Conservation (phyloP, 768 basidiomycete genomes). For the Phaeotremella fagi region DNA sequence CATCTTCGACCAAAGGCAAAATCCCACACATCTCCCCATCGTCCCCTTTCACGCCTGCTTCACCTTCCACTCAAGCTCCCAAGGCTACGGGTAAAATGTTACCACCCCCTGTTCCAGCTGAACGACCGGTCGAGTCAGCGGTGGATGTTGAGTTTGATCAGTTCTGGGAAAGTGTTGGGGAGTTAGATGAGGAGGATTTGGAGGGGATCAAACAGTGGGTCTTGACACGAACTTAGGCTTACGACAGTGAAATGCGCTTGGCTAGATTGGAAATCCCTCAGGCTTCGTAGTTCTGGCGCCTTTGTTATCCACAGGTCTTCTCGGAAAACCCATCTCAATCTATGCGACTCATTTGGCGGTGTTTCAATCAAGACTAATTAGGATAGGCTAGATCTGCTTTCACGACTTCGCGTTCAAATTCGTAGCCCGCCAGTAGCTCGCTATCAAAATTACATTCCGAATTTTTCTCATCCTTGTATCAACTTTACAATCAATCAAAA, state of each 20-base stretch:
- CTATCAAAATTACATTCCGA: no score
- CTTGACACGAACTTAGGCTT: not conserved
- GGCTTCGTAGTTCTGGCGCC: no score
- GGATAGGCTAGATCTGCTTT: no score
- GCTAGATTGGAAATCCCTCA: not conserved
- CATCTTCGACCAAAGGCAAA: conserved; percentile 7
- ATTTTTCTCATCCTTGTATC: no score
- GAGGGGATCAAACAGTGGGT: conserved; percentile 37
- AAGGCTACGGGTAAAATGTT: conserved; percentile 8
- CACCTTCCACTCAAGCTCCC: conserved; percentile 29
- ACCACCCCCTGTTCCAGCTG: conserved; percentile 4
- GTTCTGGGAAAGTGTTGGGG: conserved; percentile 44
- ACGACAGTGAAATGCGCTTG: not conserved
- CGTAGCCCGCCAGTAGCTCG: no score
- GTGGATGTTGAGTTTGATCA: conserved; percentile 52
- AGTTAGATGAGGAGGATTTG: conserved; percentile 45
- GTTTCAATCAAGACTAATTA: no score
- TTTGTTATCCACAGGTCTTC: no score
- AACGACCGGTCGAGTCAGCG: conserved; percentile 14
- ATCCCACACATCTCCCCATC: conserved; percentile 15
- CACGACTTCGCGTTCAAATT: no score
- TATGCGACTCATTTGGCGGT: no score
- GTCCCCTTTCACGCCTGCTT: conserved; percentile 49
- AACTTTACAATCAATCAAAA: no score
- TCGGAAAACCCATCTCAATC: no score